Conservation (phyloP, 208 protist genomes). For the Acanthamoeba triangularis region DNA sequence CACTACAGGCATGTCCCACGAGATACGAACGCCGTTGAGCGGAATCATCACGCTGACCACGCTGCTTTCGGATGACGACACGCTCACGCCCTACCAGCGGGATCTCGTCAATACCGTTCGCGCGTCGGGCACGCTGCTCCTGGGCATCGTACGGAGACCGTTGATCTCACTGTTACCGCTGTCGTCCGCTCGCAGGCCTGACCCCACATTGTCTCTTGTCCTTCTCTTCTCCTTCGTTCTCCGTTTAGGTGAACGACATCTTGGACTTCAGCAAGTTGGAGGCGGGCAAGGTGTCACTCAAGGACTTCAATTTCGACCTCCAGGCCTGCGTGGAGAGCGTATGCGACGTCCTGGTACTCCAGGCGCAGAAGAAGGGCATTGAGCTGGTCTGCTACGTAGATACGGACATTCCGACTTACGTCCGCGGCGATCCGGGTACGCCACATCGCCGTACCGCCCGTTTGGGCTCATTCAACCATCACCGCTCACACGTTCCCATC, state of each 20-base stretch:
- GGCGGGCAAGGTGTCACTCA: conserved; percentile 69
- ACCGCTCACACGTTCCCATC: neutral
- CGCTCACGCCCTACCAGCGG: conserved; percentile 59
- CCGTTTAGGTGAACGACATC: conserved; percentile 68
- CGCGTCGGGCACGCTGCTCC: conserved; percentile 58
- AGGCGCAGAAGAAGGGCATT: conserved; percentile 63
- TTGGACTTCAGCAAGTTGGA: conserved; percentile 75
- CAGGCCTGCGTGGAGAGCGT: conserved; percentile 62
- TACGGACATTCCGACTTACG: conserved; percentile 23
- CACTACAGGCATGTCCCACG: conserved; percentile 59
- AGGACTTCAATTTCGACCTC: conserved; percentile 68
- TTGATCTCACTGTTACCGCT: neutral
- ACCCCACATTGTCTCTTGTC: neutral
- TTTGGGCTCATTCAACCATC: neutral
- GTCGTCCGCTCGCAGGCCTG: too few species aligned
- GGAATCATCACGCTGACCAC: conserved; percentile 70
- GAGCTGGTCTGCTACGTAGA: conserved; percentile 71
- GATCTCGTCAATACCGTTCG: conserved; percentile 68
- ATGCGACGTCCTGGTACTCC: conserved; percentile 1
- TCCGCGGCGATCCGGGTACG: conserved; percentile 66
- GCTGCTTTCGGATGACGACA: conserved; percentile 57
- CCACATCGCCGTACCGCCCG: neutral
- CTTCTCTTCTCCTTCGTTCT: neutral
- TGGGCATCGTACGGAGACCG: conserved; percentile 1
- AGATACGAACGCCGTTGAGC: conserved; percentile 71